Evolutionary conservation across 176 grass and related monocot species (phyloP).

Genomic region (Canna indica): DNA sequence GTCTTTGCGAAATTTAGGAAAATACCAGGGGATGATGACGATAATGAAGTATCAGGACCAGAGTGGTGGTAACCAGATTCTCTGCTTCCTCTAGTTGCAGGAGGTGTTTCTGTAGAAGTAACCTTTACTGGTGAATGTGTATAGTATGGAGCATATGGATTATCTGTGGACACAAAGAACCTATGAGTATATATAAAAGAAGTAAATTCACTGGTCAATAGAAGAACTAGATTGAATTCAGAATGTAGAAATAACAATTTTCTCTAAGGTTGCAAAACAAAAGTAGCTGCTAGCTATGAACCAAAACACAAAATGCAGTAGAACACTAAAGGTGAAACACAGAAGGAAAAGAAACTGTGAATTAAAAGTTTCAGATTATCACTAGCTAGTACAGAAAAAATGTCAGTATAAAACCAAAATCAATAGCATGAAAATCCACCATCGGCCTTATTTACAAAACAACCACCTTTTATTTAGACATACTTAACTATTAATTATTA

Average conservation of each 20-base stretch:
- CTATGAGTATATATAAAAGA: neutral
- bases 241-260: neutral
- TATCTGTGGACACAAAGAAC: constrained; percentile 1
- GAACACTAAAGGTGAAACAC: too few species aligned
- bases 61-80: constrained; percentile 6
- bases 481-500: too few species aligned
- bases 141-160: constrained; percentile 25
- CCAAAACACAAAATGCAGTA: too few species aligned
- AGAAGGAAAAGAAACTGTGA: too few species aligned
- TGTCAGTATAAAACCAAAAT: too few species aligned
- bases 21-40: constrained; percentile 16
- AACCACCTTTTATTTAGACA: too few species aligned
- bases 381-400: too few species aligned
- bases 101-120: constrained; percentile 22
- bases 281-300: too few species aligned
- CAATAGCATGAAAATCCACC: too few species aligned
- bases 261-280: neutral
- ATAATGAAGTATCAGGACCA: constrained; percentile 17
- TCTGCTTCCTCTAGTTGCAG: constrained; percentile 14
- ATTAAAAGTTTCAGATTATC: too few species aligned
- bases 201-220: neutral
- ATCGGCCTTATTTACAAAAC: too few species aligned
- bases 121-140: constrained; percentile 20
- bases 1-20: constrained; percentile 23
- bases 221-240: neutral